phyloP scores from a whole-genome alignment of 148 eudicot genomes.

The Amaranthus cruentus region DNA sequence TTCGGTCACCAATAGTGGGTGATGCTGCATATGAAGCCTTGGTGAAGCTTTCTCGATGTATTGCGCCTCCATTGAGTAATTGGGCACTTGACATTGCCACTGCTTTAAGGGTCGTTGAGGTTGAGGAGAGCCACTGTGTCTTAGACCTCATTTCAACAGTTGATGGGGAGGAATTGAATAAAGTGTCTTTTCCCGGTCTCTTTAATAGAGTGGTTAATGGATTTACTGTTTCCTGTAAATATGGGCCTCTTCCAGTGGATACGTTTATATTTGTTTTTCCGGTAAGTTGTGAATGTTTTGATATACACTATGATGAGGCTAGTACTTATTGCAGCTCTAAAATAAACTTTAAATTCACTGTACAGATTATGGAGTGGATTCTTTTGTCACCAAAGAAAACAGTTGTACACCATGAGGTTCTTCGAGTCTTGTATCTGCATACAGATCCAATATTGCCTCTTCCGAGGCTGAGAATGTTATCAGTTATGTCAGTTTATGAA shows the following conservation, averaged over 20 bases:
- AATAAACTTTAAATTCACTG: not conserved
- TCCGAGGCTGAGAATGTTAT: conserved; percentile 92
- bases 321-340: not conserved
- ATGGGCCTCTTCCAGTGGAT: conserved; percentile 93
- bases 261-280: conserved; percentile 82
- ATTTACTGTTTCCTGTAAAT: conserved; percentile 67
- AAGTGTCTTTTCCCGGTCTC: conserved; percentile 47
- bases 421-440: conserved; percentile 75
- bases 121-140: conserved; percentile 47
- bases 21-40: conserved; percentile 78
- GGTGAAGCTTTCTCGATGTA: conserved; percentile 85
- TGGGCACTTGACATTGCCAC: conserved; percentile 95
- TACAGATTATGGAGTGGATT: conserved; percentile 83
- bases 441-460: conserved; percentile 88
- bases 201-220: conserved; percentile 73
- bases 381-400: conserved; percentile 87
- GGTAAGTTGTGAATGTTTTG: conserved; percentile 36
- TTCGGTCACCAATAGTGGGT: conserved; percentile 70
- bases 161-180: conserved; percentile 39
- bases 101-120: conserved; percentile 60
- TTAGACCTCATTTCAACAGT: conserved; percentile 52
- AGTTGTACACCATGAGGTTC: conserved; percentile 76
- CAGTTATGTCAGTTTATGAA: conserved; percentile 45
- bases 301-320: not conserved
- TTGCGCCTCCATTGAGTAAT: conserved; percentile 76